A percentile compares a stretch with the other conserved stretches of the same genome.
These are phyloP conservation scores for Capsella rubella DNA, from an alignment of 441 rosid species.

Conservation along the genomic window DNA sequence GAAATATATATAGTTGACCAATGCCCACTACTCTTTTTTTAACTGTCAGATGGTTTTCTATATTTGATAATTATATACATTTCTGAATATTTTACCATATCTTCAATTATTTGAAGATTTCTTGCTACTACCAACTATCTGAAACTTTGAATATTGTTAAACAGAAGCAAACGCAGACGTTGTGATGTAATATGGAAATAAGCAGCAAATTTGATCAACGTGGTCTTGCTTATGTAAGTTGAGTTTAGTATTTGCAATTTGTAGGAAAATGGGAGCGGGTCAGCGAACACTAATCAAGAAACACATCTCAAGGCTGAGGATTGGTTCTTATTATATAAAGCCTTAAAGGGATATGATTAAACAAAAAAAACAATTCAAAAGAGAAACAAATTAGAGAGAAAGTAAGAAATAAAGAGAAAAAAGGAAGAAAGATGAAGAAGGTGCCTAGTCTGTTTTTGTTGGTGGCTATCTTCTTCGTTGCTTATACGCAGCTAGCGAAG, in stretches of 20 bases:
- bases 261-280: not conserved
- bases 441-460: not conserved
- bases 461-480: not conserved
- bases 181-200: not conserved
- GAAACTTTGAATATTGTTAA: slow-evolving; percentile 2
- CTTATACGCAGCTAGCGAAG: not conserved
- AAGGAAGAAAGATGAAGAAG: slow-evolving; percentile 24
- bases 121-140: not conserved
- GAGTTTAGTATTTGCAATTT: slow-evolving; percentile 5
- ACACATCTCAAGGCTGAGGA: slow-evolving; percentile 4
- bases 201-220: not conserved
- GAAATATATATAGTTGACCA: too few relatives aligned
- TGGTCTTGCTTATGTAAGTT: slow-evolving; percentile 21
- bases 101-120: slow-evolving; percentile 19
- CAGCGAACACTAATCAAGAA: slow-evolving; percentile 6
- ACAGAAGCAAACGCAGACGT: slow-evolving; percentile 13
- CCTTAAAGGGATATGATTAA: not conserved
- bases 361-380: not conserved
- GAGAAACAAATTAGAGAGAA: not conserved
- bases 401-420: not conserved
- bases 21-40: too few relatives aligned
- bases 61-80: not conserved
- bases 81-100: not conserved
- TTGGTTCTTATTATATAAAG: not conserved
- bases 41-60: not conserved